phyloP scores from a whole-genome alignment of 2,329 filamentous ascomycete species.

The Ophidiomyces ophidiicola region DNA sequence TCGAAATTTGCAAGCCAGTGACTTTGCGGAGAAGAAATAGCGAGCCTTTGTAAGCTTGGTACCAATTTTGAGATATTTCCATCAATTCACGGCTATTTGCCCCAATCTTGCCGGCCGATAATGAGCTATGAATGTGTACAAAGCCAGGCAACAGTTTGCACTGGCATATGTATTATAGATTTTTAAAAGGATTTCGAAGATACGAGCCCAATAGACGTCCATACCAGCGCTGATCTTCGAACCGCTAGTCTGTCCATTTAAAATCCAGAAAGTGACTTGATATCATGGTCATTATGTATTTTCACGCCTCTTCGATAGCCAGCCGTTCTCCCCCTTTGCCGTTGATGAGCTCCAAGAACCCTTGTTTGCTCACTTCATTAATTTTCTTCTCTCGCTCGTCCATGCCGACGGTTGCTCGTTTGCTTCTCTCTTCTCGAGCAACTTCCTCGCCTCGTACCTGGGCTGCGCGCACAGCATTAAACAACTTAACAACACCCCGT shows the following conservation, averaged over 20 bases:
- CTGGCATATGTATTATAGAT: constrained; percentile 12
- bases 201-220: constrained; percentile 17
- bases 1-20: constrained; percentile 85
- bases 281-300: too few relatives aligned
- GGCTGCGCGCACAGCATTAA: constrained; percentile 86
- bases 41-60: not conserved
- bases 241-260: too few relatives aligned
- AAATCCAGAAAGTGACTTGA: too few relatives aligned
- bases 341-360: constrained; percentile 81
- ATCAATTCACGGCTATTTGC: not conserved
- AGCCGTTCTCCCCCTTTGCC: constrained; percentile 42
- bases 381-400: constrained; percentile 72
- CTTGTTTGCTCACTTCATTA: constrained; percentile 93
- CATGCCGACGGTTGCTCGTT: constrained; percentile 65
- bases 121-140: not conserved
- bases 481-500: constrained; percentile 86
- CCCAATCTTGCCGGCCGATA: too few relatives aligned
- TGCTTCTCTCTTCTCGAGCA: constrained; percentile 51
- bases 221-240: not conserved
- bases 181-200: constrained; percentile 10
- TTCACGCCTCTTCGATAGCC: constrained; percentile 35
- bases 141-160: constrained; percentile 1
- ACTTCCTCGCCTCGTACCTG: constrained; percentile 80
- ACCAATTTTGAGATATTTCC: not conserved
- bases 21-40: constrained; percentile 50